Base-by-base conservation (phyloP, 1,139 yeast genomes). In the Nakaseomyces glabratus region DNA sequence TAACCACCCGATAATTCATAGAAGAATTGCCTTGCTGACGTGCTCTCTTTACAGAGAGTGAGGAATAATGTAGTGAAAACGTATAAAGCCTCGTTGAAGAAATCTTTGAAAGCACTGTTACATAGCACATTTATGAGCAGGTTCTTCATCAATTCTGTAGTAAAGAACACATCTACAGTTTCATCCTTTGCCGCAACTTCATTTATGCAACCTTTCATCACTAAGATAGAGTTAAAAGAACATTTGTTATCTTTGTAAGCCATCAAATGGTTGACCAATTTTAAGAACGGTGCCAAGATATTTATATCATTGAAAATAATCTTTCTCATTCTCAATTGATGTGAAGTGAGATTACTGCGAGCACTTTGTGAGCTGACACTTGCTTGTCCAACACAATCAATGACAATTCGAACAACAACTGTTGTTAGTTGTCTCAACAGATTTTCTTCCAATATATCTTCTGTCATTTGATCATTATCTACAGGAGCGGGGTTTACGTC, bases 371-470 rank as follows among this genome's bases (percentile, higher is more conserved):
- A 47, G 25, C 40, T 45, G 20, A 57, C 53, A 20, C 60, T 55
- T 25, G 52, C 51, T 55, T 86, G 96, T 8, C 95, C 93, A 20
- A 82, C 82, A 37, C 86, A 68, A 56, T 90, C 98, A 63, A 90
- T 84, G 46, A 90, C 61, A 50, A 88, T 68, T 42, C 97, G 65
- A 28, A 82, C 95, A n/a, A 84, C 86, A 5, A 93, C 86, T 1
- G 95, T 95, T 0, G 97, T 86, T 36, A 90, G 69, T 57, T 90
- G 97, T 44, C 98, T 68, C 43, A 90, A 65, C 68, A 90, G 70
- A 57, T 90, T 95, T 55, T 90, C 98, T 48, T 90, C 97, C 82
- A 90, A 81, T 93, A 90, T 90, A 55, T 90, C 98, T 52, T 88
- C 96, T n/a, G 93, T 79, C 48, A 93, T 67, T 12, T 85, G 79